Evolutionary conservation across 768 basidiomycete species (phyloP), one percentile per base, ranked within the genome.

Genomic region (Pisolithus albus): DNA sequence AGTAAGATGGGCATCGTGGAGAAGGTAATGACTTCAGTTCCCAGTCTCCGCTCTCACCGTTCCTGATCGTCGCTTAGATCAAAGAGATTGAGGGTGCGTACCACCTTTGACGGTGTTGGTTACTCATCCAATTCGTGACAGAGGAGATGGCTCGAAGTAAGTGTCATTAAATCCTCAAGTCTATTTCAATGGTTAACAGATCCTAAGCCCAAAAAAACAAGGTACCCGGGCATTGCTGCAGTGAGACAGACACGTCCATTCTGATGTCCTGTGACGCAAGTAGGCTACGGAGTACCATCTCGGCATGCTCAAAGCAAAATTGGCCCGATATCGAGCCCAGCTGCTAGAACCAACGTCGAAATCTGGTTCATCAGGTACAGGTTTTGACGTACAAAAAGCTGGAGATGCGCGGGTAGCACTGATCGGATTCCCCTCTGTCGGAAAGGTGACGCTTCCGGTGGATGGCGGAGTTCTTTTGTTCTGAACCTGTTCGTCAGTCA

Each of bases 81-180:
- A 94, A 92, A 68, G 92, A 89, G 68, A 95, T 95, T 56, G 91
- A 97, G 80, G 89, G 91, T 91, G 66, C 71, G 87, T 57, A 44
- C 28, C 47, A 8, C 23, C 7, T 36, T n/a, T 30, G 41, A 7
- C 16, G 2, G 37, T 19, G 24, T 28, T 13, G 34, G 28, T 36
- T 39, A 45, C 23, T 58, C 30, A 38, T 30, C 19, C 47, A 38
- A 51, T 13, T 34, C 53, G 42, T 16, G 52, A 19, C 64, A 93
- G 91, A 92, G 83, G 94, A 97, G 81, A 96, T 98, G 94, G 86
- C 90, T 57, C 80, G 92, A 71, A 97, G 92, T 92, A 67, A 75
- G 87, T 76, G 1, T 21, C 41, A n/a, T 48, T n/a, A 26, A 48
- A 15, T n/a, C 24, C 18, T 21, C 7, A 15, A 26, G n/a, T 56